Conservation (phyloP, 2,329 filamentous ascomycete species). For the Calonectria pseudoreteaudii region DNA sequence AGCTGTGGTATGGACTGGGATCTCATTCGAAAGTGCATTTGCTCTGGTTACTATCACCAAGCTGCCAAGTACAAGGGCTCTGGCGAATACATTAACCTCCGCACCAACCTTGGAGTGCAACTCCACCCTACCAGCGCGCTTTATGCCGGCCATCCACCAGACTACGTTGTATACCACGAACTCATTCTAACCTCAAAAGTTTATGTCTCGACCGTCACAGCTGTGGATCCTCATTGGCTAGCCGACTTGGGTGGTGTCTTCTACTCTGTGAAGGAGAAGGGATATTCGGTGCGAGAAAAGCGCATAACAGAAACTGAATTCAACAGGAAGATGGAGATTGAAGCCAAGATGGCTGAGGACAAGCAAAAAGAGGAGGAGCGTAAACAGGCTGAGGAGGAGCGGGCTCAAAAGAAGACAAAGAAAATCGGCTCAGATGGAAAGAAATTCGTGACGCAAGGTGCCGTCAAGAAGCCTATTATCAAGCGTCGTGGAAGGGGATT, state of each 20-base stretch:
- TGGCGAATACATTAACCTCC: conserved; percentile 96
- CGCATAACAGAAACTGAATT: conserved; percentile 91
- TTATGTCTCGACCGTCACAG: conserved; percentile 97
- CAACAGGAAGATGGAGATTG: conserved; percentile 92
- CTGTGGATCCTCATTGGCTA: conserved; percentile 96
- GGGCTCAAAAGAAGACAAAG: conserved; percentile 57
- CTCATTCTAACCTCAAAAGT: conserved; percentile 96
- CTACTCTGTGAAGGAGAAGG: conserved; percentile 97
- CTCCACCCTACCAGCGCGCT: conserved; percentile 94
- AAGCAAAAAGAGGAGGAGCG: conserved; percentile 75
- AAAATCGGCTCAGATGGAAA: conserved; percentile 54
- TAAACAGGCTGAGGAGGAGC: conserved; percentile 62
- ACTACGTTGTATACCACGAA: conserved; percentile 98
- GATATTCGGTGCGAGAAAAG: conserved; percentile 88
- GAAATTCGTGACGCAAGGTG: conserved; percentile 71
- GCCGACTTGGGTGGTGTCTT: conserved; percentile 97
- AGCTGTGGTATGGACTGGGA: conserved; percentile 99
- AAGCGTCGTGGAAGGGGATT: conserved; percentile 69
- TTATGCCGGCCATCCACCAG: conserved; percentile 94
- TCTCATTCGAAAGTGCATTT: conserved; percentile 94
- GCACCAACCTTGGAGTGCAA: conserved; percentile 93
- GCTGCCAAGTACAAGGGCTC: conserved; percentile 96
- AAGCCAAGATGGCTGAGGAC: conserved; percentile 90
- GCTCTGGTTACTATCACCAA: conserved; percentile 97
- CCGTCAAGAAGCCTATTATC: conserved; percentile 70